Percentiles rank a stretch among this genome's conserved stretches.
phyloP scores from a whole-genome alignment of 306 rosid species.

The Mimosa pudica region DNA sequence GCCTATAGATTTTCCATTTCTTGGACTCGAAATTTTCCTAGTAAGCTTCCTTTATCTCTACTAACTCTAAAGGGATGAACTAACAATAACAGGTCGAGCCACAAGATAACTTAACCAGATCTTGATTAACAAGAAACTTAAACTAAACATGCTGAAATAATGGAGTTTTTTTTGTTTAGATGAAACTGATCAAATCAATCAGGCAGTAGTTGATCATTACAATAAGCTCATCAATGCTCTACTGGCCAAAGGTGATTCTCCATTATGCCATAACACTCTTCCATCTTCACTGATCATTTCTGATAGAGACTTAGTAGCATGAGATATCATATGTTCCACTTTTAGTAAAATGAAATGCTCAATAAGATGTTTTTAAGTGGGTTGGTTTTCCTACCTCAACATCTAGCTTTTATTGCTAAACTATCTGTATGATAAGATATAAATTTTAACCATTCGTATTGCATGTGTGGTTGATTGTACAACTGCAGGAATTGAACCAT shows the following conservation, averaged over 20 bases:
- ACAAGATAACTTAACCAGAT: not conserved
- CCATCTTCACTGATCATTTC: not conserved
- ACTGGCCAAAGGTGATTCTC: constrained; percentile 66
- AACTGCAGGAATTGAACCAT: constrained; percentile 74
- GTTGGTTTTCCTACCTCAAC: too few relatives aligned
- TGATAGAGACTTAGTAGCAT: too few relatives aligned
- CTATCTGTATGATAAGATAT: too few relatives aligned
- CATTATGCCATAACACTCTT: not conserved
- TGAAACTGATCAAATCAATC: constrained; percentile 76
- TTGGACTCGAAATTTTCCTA: constrained; percentile 85
- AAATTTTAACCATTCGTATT: not conserved
- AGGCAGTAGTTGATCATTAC: constrained; percentile 81
- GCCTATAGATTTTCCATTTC: constrained; percentile 93
- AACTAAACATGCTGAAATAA: not conserved
- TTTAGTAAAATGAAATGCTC: too few relatives aligned
- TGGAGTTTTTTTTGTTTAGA: constrained; percentile 46
- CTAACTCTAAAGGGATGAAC: not conserved
- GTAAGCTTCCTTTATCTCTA: constrained; percentile 46
- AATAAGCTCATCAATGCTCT: constrained; percentile 79
- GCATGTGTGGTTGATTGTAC: constrained; percentile 24
- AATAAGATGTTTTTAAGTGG: too few relatives aligned
- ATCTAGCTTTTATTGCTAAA: too few relatives aligned
- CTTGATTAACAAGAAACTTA: not conserved
- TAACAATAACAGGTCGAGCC: not conserved
- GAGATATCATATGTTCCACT: too few relatives aligned